Evolutionary conservation across 1,139 yeast species (phyloP).

Genomic region (Diutina ranongensis): DNA sequence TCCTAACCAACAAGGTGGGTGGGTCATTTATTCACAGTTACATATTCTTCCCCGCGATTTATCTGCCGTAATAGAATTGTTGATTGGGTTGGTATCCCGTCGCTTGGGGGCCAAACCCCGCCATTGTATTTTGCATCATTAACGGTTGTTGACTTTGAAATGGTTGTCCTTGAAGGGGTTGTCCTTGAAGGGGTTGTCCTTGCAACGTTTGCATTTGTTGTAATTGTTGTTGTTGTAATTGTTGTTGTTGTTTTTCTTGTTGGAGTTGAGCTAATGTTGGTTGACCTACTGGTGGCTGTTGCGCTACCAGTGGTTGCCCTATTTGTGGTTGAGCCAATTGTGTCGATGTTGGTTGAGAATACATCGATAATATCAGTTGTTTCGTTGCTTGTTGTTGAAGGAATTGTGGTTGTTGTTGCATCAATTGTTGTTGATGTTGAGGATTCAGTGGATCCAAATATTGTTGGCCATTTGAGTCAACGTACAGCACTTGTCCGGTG

Average conservation of each 20-base stretch:
- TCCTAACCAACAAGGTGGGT: too few relatives aligned
- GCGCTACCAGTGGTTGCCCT: constrained; percentile 10
- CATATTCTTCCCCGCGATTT: background rate
- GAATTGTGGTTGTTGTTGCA: constrained; percentile 32
- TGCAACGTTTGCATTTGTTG: constrained; percentile 13
- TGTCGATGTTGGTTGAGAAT: constrained; percentile 22
- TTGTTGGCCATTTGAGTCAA: constrained; percentile 50
- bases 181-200: constrained; percentile 13
- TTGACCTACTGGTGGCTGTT: background rate
- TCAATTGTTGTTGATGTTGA: constrained; percentile 38
- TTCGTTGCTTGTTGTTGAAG: constrained; percentile 28
- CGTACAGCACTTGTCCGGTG: constrained; percentile 48
- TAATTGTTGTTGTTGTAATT: constrained; percentile 13
- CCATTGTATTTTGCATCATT: background rate
- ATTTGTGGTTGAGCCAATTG: constrained; percentile 10
- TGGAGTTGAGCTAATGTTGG: constrained; percentile 6
- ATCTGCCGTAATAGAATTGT: constrained; percentile 1
- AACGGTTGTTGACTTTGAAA: constrained; percentile 12
- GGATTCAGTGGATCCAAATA: constrained; percentile 45
- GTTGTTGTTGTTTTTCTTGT: constrained; percentile 11
- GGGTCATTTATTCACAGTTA: background rate
- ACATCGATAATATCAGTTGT: constrained; percentile 30
- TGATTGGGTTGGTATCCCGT: constrained; percentile 10
- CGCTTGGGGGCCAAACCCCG: constrained; percentile 5
- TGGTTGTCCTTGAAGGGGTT: constrained; percentile 11